phyloP scores from a whole-genome alignment of 2,329 filamentous ascomycete species.

The Colletotrichum scovillei region DNA sequence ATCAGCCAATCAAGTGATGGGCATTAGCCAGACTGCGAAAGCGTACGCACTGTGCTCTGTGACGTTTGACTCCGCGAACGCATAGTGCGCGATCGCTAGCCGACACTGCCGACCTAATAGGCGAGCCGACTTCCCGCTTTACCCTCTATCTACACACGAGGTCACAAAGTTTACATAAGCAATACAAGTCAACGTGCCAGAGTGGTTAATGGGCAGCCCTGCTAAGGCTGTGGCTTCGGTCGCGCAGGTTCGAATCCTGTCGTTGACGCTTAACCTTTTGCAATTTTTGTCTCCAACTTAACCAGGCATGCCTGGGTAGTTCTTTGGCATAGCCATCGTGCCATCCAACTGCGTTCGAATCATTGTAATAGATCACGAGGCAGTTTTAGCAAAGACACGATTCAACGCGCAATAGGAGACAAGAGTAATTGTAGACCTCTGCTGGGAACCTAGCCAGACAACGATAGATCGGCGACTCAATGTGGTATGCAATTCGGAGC shows the following conservation, averaged over 20 bases:
- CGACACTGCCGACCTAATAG: background rate
- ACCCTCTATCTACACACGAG: fast-evolving
- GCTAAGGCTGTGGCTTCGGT: slow-evolving; percentile 37
- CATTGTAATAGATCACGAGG: no score
- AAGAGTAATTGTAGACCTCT: no score
- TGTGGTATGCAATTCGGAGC: background rate
- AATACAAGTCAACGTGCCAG: slow-evolving; percentile 31
- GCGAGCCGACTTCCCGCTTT: fast-evolving
- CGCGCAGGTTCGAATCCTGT: slow-evolving; percentile 37
- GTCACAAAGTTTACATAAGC: background rate
- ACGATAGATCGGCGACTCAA: background rate
- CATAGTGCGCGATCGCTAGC: no score
- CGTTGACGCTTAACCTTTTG: slow-evolving; percentile 9
- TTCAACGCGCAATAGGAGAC: no score
- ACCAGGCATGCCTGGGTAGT: no score
- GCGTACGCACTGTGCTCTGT: background rate
- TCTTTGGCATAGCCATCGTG: background rate
- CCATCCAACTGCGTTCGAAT: no score
- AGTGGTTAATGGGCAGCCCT: slow-evolving; percentile 37
- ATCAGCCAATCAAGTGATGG: background rate
- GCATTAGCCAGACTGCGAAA: background rate
- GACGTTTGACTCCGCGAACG: no score
- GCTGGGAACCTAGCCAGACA: background rate
- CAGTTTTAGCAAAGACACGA: no score
- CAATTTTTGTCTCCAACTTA: background rate